Evolutionary conservation across 306 rosid species (phyloP), one percentile per base, ranked within the genome.

Genomic region (Aeschynomene evenia): DNA sequence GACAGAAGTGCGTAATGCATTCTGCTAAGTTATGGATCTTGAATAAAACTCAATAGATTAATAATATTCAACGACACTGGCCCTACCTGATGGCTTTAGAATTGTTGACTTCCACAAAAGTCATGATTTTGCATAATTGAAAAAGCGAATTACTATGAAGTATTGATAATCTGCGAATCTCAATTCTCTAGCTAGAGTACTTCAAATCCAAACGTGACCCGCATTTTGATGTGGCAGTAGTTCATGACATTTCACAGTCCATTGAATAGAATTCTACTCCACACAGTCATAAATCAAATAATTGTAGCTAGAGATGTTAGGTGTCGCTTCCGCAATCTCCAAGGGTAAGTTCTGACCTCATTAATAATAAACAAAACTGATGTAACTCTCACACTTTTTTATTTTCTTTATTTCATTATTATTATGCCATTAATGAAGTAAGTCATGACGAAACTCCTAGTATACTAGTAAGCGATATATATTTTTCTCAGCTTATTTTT

Each of bases 201-300:
- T 51, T 18, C 75, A 4, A 16, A 66, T 21, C 26, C 49, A 45
- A n/a, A 33, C 45, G 26, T 56, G 57, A 70, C 66, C 50, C 63
- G 31, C 16, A 37, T 55, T 9, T 57, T n/a, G n/a, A n/a, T n/a
- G n/a, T 63, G 34, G 5, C 64, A n/a, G n/a, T n/a, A n/a, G n/a
- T 24, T 12, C 78, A 53, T 19, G 29, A 29, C 78, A 53, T 20
- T 24, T 45, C 15, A 21, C 16, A 29, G 31, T 45, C 46, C 77
- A 9, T 81, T 75, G 72, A 74, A 9, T 81, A 71, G 72, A 74
- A 66, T 59, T 60, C 42, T 80, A 43, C 73, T 51, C 72, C 78
- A 42, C 53, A 4, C 18, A 28, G 31, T 28, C 31, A 3, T 54
- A 9, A 18, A 61, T 71, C 19, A 49, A n/a, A n/a, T n/a, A n/a